Percentiles rank a stretch among this genome's conserved stretches.
phyloP scores from a whole-genome alignment of 768 basidiomycete genomes.

The Leccinum broughii region DNA sequence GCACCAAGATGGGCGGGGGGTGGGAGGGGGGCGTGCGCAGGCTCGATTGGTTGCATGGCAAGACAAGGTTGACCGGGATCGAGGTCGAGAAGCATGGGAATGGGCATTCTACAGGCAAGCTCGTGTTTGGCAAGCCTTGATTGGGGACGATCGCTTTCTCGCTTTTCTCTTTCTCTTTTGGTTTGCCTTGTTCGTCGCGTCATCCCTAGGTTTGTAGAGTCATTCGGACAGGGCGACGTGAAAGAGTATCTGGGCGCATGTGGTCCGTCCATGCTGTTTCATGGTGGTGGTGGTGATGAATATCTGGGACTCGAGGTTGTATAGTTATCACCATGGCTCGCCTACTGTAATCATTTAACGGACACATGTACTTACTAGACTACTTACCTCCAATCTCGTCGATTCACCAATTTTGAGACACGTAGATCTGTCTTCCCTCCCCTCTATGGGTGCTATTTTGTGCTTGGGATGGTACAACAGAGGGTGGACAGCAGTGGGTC shows the following conservation, averaged over 20 bases:
- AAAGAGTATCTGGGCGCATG: neutral
- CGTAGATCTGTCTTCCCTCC: neutral
- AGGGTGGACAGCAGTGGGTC: too few relatives aligned
- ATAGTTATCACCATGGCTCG: neutral
- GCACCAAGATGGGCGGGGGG: constrained; percentile 60
- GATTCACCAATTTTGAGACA: too few relatives aligned
- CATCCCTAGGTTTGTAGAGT: neutral
- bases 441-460: neutral
- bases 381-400: neutral
- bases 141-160: neutral
- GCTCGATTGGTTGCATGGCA: constrained; percentile 65
- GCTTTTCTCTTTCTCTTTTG: neutral
- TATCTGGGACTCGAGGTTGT: neutral
- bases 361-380: neutral
- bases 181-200: neutral
- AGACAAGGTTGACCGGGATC: constrained; percentile 59
- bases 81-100: constrained; percentile 51
- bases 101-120: constrained; percentile 44
- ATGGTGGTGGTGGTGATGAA: neutral
- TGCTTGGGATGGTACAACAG: too few relatives aligned
- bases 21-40: constrained; percentile 63
- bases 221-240: neutral
- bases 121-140: constrained; percentile 48
- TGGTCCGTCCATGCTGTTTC: neutral
- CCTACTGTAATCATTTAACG: neutral